Evolutionary conservation across 2,329 filamentous ascomycete genomes (phyloP).

Genomic region (Aureobasidium sp.): DNA sequence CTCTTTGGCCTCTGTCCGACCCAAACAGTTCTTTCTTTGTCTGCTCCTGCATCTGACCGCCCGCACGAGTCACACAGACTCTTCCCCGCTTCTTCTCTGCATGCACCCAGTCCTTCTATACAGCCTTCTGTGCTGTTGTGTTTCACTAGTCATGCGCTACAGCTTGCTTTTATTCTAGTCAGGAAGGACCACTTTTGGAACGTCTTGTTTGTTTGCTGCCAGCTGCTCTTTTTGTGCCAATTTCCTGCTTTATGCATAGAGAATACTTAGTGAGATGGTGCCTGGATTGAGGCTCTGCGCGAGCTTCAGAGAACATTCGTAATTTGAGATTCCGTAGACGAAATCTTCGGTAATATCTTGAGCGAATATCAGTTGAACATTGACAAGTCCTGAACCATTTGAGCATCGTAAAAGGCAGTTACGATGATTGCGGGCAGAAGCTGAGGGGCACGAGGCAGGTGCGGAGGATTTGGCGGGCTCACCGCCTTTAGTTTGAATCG

Average conservation of each 20-base stretch:
- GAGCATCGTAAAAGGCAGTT: too few species aligned
- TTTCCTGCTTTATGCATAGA: background rate
- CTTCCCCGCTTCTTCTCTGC: constrained; percentile 1
- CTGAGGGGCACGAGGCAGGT: background rate
- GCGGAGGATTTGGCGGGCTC: background rate
- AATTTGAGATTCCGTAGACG: too few species aligned
- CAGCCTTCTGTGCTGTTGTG: background rate
- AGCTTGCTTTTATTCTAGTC: background rate
- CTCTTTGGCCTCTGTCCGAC: background rate
- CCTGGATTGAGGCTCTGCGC: background rate
- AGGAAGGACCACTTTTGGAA: background rate
- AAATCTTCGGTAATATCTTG: too few species aligned
- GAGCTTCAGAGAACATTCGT: background rate
- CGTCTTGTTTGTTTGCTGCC: background rate
- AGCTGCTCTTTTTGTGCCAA: background rate
- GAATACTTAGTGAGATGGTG: background rate
- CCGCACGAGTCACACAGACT: background rate
- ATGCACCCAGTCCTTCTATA: background rate
- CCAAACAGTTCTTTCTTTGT: background rate
- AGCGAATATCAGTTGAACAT: too few species aligned
- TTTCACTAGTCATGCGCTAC: background rate
- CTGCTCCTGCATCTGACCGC: background rate
- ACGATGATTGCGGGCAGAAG: background rate
- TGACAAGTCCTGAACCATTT: too few species aligned
- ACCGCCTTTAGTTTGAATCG: background rate